Evolutionary conservation across 2,329 filamentous ascomycete genomes (phyloP), one percentile per base, ranked within the genome.

Genomic region (Fusarium tricinctum): DNA sequence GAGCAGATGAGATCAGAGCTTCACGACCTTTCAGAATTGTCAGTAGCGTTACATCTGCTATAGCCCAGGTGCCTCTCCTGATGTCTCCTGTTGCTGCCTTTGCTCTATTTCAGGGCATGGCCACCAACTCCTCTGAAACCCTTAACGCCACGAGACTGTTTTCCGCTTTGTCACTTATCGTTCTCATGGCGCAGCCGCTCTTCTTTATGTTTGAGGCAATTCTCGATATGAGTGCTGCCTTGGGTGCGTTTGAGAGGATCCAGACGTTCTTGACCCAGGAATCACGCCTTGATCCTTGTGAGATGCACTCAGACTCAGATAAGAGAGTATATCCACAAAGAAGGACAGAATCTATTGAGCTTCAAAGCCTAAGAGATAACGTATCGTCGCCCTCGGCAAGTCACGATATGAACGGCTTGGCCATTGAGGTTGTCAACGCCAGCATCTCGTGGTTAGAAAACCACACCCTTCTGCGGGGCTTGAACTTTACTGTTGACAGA

Each of bases 211-310:
- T 84, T 30, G 76, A 79, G 57, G 70, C 72, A 1, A 73, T 82
- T 17, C 78, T 82, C 2, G 66, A 75, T 15, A 47, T 83, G 22
- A 78, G 77, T 26, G 75, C 80, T 10, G 79, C 76, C 1, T 45
- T 81, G 17, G 80, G 79, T 0, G 82, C 81, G 14, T 74, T 83
- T 48, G 73, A 74, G n/a, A 75, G 82, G 2, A 81, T 83, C 8
- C 75, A 83, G 39, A 65, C 63, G 8, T 83, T 78, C 30, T 70
- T 82, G 6, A 44, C 73, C 9, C 64, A 70, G 17, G 67, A 73
- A 8, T 58, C 73, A 8, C 76, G 71, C 1, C 50, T 60, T 6
- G 78, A 80, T 17, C 70, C 69, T 55, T 71, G 70, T 23, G 26
- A 52, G 15, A 23, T 70, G 9, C 33, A 40, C 8, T 10, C 35